A percentile compares a stretch with the other conserved stretches of the same genome.
Evolutionary conservation across 306 rosid genomes (phyloP).

Genomic region (Calophaca sinica): DNA sequence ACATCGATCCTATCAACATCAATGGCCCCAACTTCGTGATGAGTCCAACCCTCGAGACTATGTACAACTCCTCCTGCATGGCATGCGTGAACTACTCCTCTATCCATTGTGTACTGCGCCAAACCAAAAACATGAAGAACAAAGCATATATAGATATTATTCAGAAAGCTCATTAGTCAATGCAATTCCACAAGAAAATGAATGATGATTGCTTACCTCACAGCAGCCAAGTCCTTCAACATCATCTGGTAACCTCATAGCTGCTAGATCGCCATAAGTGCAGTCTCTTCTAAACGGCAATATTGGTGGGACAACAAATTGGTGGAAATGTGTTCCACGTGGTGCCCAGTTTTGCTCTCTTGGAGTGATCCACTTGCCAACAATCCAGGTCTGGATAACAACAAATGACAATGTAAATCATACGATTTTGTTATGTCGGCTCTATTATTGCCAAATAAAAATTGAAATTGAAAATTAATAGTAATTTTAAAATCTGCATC

Average conservation of each 20-base stretch:
- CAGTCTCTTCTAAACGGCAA: constrained; percentile 79
- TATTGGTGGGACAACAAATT: constrained; percentile 93
- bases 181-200: no score
- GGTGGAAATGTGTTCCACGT: constrained; percentile 81
- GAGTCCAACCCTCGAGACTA: constrained; percentile 82
- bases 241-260: constrained; percentile 80
- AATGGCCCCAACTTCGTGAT: constrained; percentile 90
- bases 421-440: no score
- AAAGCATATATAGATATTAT: no score
- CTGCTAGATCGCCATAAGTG: constrained; percentile 90
- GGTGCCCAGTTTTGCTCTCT: constrained; percentile 92
- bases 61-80: constrained; percentile 97
- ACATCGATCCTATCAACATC: constrained; percentile 81
- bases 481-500: no score
- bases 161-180: no score
- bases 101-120: constrained; percentile 81
- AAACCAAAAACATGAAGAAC: not conserved
- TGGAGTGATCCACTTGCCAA: constrained; percentile 93
- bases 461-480: no score
- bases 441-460: no score
- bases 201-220: constrained; percentile 59
- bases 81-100: constrained; percentile 95
- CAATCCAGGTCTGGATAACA: constrained; percentile 82
- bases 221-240: constrained; percentile 81
- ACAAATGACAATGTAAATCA: not conserved